Evolutionary conservation across 1,139 yeast genomes (phyloP), one percentile per base, ranked within the genome.

Genomic region (Pichia sp.): DNA sequence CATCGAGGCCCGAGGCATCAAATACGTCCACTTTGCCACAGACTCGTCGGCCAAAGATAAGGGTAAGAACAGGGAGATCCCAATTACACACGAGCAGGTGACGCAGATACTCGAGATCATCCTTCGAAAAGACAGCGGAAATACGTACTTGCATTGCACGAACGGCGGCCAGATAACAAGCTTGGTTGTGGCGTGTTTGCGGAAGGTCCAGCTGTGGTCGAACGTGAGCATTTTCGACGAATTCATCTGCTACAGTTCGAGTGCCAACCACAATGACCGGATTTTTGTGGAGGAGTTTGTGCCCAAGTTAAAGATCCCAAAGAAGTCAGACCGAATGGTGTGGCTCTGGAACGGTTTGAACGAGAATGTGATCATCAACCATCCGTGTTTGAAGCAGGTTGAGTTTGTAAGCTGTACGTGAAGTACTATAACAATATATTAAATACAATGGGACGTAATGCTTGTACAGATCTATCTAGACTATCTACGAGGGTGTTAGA

Each of bases 121-220:
- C 61, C 75, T 86, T 16, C 83, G 86, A 64, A 73, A 75, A 40
- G 77, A 79, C 45, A 74, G 77, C 61, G 80, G 84, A 11, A 97
- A 97, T 0, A 75, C 87, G 8, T 92, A 87, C 67, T 70, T 93
- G 4, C 97, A 92, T 68, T 92, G 98, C 69, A 73, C 85, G 31
- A 92, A 89, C 66, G 98, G 98, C 0, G 90, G 95, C 7, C 93
- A 90, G 61, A 87, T 89, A 1, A 87, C 96, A 0, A 82, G 95
- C 38, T 74, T 93, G 51, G 81, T 90, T 2, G 79, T 92, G 41
- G 97, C 97, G 7, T 90, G 97, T 67, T 73, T 90, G 46, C 73
- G 99, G 36, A 88, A 88, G 64, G 73, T 88, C 40, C 88, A 90
- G 45, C 84, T 87, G 64, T 93, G 99, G 99, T 85, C 95, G 8